phyloP scores from a whole-genome alignment of 768 basidiomycete genomes.

The Podaxis mareebaensis region DNA sequence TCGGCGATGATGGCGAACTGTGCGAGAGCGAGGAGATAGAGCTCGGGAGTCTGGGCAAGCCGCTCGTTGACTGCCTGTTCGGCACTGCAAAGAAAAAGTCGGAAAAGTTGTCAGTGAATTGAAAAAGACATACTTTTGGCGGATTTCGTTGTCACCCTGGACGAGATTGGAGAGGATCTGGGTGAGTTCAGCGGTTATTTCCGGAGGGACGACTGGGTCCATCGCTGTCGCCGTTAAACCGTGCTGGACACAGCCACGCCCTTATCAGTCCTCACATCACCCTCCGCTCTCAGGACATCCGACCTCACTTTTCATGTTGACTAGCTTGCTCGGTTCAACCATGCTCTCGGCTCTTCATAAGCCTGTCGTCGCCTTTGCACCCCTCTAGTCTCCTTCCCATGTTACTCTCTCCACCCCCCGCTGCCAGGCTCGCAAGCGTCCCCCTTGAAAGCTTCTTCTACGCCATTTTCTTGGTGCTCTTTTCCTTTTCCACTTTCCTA shows the following conservation, averaged over 20 bases:
- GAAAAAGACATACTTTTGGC: conserved; percentile 53
- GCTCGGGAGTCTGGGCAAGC: conserved; percentile 73
- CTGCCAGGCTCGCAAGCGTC: too few species aligned
- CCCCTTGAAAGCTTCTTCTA: too few species aligned
- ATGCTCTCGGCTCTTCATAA: too few species aligned
- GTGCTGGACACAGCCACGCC: conserved; percentile 6
- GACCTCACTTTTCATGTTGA: too few species aligned
- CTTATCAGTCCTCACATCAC: conserved; percentile 3
- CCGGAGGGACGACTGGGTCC: conserved; percentile 58
- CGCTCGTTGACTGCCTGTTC: conserved; percentile 83
- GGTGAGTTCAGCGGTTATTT: conserved; percentile 74
- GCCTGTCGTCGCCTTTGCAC: too few species aligned
- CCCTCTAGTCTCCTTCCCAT: too few species aligned
- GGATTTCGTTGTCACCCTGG: conserved; percentile 80
- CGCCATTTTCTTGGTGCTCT: too few species aligned
- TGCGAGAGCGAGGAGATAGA: conserved; percentile 75
- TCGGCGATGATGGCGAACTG: conserved; percentile 79
- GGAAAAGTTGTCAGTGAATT: background rate
- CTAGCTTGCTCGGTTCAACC: too few species aligned
- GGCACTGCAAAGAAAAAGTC: conserved; percentile 43
- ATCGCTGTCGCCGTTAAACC: conserved; percentile 25
- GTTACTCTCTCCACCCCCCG: too few species aligned
- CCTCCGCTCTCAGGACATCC: background rate
- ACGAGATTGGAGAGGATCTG: conserved; percentile 86
- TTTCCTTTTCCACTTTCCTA: too few species aligned